Evolutionary conservation across 768 basidiomycete species (phyloP).

Genomic region (Lactarius akahatsu): DNA sequence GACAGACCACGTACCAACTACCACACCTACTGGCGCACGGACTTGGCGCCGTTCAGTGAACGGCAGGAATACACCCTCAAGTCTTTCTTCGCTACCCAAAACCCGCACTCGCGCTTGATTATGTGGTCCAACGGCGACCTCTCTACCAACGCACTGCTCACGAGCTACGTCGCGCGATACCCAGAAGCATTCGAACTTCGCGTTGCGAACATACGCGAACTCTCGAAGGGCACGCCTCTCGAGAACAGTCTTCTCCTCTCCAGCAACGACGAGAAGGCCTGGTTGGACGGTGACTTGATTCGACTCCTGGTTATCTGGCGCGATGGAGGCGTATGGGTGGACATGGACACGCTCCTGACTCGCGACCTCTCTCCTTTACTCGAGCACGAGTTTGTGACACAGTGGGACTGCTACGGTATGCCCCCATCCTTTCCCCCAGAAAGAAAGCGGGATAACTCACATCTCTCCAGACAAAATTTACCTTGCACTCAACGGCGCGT

Average conservation of each 20-base stretch:
- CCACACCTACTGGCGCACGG: slow-evolving; percentile 94
- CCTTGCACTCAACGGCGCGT: slow-evolving; percentile 73
- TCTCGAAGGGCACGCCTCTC: slow-evolving; percentile 78
- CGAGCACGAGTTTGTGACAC: slow-evolving; percentile 95
- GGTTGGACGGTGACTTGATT: slow-evolving; percentile 95
- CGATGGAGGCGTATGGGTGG: slow-evolving; percentile 92
- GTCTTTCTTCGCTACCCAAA: slow-evolving; percentile 92
- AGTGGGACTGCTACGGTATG: slow-evolving; percentile 98
- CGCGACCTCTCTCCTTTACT: slow-evolving; percentile 82
- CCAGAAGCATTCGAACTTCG: slow-evolving; percentile 72
- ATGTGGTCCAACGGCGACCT: slow-evolving; percentile 93
- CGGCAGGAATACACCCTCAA: slow-evolving; percentile 91
- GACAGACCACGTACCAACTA: slow-evolving; percentile 58
- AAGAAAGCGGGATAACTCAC: slow-evolving; percentile 1
- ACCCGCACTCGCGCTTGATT: slow-evolving; percentile 60
- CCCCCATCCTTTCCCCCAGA: not conserved
- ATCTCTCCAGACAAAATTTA: slow-evolving; percentile 24
- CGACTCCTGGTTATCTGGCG: slow-evolving; percentile 85
- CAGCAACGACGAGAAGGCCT: slow-evolving; percentile 74
- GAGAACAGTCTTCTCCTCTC: slow-evolving; percentile 60
- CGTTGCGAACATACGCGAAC: slow-evolving; percentile 59
- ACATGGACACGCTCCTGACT: slow-evolving; percentile 95
- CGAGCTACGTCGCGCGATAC: slow-evolving; percentile 56
- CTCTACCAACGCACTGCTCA: slow-evolving; percentile 53
- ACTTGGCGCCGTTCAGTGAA: slow-evolving; percentile 75